Base-by-base conservation (phyloP, 768 basidiomycete genomes). In the Mycena latifolia region DNA sequence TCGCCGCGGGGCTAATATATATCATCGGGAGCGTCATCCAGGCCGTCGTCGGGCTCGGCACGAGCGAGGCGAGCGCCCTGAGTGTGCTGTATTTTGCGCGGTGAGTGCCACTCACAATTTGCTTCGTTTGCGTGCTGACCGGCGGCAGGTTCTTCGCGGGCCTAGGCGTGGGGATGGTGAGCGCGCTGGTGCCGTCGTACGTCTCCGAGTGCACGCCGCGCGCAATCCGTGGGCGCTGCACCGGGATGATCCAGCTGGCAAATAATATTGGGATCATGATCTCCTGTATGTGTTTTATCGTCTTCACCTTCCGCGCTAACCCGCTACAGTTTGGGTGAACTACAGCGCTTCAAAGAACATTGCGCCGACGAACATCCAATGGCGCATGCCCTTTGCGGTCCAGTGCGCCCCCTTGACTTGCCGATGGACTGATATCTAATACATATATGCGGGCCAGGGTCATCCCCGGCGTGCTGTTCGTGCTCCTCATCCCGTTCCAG, bases 161-260 rank as follows among this genome's bases (percentile, higher is more conserved):
- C 24, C 77, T 89, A 54, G 89, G 90, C 8, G 81, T 89, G 27
- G 88, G 88, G n/a, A 84, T 85, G 80, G 79, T 83, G 9, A 82
- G 83, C 2, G 83, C 85, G 7, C 72, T 87, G 4, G 80, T 85
- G 9, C 85, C 86, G 18, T 77, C 84, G 0, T 88, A 87, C 43
- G 79, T 86, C 12, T 85, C 85, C 3, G 86, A 88, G 71, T 85
- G 78, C 56, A 79, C 81, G 3, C 85, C 86, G 3, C 80, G 76
- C 57, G 70, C 74, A 9, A 85, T 87, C 51, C 79, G 86, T 37
- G 86, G 86, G 1, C 78, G 86, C 7, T 85, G 85, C 61, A 85
- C 86, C 8, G 83, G 84, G 3, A 74, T 81, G 60, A 75, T 84
- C 28, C 84, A 80, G 65, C 65, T 81, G 61, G 61, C 78, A 20